Evolutionary conservation across 257 asterid genomes (phyloP).

Genomic region (Penstemon eatonii): DNA sequence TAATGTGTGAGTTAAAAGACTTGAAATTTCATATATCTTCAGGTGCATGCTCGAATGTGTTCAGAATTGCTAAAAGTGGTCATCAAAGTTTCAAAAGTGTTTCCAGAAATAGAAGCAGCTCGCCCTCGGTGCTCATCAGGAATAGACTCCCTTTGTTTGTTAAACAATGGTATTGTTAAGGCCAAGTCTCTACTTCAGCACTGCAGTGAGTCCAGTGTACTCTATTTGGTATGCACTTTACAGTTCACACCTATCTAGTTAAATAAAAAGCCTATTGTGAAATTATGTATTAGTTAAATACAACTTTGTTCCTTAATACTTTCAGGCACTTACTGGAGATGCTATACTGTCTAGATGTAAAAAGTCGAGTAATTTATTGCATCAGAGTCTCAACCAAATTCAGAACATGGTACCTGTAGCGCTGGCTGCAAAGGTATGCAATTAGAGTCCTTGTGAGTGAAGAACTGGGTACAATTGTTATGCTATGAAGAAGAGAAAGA

Average conservation of each 20-base stretch:
- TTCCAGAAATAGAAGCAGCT: slow-evolving; percentile 72
- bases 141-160: slow-evolving; percentile 67
- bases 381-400: slow-evolving; percentile 64
- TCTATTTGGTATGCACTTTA: slow-evolving; percentile 66
- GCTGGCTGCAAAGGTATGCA: slow-evolving; percentile 74
- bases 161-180: slow-evolving; percentile 57
- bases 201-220: slow-evolving; percentile 84
- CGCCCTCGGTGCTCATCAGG: slow-evolving; percentile 88
- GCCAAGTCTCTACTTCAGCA: slow-evolving; percentile 62
- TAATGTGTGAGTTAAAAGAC: neutral
- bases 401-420: slow-evolving; percentile 71
- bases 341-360: slow-evolving; percentile 68
- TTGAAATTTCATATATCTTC: slow-evolving; percentile 29
- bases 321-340: slow-evolving; percentile 89
- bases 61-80: slow-evolving; percentile 53
- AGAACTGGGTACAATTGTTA: neutral
- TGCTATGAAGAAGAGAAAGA: slow-evolving; percentile 1
- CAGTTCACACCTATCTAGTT: neutral
- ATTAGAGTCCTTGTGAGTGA: slow-evolving; percentile 10
- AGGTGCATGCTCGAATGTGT: slow-evolving; percentile 86
- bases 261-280: neutral
- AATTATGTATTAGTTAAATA: neutral
- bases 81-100: slow-evolving; percentile 40
- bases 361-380: slow-evolving; percentile 57
- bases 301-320: slow-evolving; percentile 7